Percentiles rank a stretch among this genome's conserved stretches.
phyloP scores from a whole-genome alignment of 495 filamentous ascomycete species.

The Peziza echinospora region DNA sequence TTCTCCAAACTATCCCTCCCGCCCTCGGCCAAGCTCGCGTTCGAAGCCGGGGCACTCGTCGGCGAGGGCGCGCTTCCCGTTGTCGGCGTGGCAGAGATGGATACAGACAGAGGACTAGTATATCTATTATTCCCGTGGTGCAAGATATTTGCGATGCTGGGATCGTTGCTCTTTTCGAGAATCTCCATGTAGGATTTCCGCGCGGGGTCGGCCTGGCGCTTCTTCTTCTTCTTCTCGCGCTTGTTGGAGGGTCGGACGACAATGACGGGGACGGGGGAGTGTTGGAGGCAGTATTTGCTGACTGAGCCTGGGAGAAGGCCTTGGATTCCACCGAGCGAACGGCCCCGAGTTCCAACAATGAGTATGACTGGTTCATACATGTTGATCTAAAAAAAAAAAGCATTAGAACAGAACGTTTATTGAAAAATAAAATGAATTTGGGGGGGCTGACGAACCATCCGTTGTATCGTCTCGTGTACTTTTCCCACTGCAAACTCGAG shows the following conservation, averaged over 20 bases:
- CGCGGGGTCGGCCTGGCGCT: conserved; percentile 57
- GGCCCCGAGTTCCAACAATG: conserved; percentile 81
- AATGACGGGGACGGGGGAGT: conserved; percentile 90
- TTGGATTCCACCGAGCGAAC: conserved; percentile 70
- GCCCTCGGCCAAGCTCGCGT: too few species aligned
- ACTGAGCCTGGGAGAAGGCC: conserved; percentile 80
- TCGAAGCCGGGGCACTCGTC: neutral
- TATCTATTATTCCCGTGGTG: neutral
- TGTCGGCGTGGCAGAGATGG: neutral
- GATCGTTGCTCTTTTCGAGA: conserved; percentile 26
- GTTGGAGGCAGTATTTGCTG: conserved; percentile 89
- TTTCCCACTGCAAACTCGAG: conserved; percentile 85
- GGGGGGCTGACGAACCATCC: conserved; percentile 42
- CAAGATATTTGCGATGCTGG: neutral
- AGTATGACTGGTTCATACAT: conserved; percentile 88
- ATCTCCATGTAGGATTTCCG: conserved; percentile 66
- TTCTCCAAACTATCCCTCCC: neutral
- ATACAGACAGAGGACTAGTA: neutral
- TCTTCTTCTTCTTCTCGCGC: conserved; percentile 76
- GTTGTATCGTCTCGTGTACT: conserved; percentile 76
- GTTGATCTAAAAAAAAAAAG: conserved; percentile 44
- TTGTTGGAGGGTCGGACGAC: conserved; percentile 83
- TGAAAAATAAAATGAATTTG: neutral
- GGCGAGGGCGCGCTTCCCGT: neutral
- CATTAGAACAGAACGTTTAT: neutral